Evolutionary conservation across 2,329 filamentous ascomycete species (phyloP).

Genomic region (Pestalotiopsis sp.): DNA sequence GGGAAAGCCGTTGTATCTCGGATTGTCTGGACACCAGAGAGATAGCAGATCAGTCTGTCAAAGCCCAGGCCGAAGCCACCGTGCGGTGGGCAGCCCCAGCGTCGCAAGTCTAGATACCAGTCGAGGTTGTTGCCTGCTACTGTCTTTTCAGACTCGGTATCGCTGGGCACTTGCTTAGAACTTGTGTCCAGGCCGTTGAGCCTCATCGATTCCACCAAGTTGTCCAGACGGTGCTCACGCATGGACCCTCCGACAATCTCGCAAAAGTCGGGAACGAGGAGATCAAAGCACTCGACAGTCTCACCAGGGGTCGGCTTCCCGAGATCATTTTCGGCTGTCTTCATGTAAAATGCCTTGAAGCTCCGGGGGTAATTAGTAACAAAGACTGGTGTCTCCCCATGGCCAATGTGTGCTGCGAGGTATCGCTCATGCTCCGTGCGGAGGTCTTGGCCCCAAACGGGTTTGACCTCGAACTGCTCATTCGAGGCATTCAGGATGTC

Average conservation of each 20-base stretch:
- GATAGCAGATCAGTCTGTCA: slow-evolving; percentile 81
- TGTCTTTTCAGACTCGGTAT: slow-evolving; percentile 30
- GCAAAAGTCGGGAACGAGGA: slow-evolving; percentile 82
- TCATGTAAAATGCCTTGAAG: slow-evolving; percentile 93
- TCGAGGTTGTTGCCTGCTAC: slow-evolving; percentile 49
- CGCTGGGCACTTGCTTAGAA: slow-evolving; percentile 21
- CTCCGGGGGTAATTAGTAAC: slow-evolving; percentile 88
- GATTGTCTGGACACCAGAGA: slow-evolving; percentile 79
- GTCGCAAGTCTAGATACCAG: slow-evolving; percentile 88
- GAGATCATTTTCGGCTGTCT: slow-evolving; percentile 18
- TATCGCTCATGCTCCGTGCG: slow-evolving; percentile 93
- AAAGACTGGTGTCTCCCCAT: slow-evolving; percentile 71
- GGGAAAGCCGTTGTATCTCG: slow-evolving; percentile 87
- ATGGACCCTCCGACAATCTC: slow-evolving; percentile 89
- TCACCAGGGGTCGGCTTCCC: slow-evolving; percentile 24
- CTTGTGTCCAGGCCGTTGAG: slow-evolving; percentile 58
- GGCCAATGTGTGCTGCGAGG: slow-evolving; percentile 63
- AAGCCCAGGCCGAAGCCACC: slow-evolving; percentile 91
- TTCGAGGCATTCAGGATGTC: slow-evolving; percentile 63
- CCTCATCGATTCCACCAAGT: slow-evolving; percentile 72
- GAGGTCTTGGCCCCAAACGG: slow-evolving; percentile 72
- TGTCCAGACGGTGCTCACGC: slow-evolving; percentile 76
- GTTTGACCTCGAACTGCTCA: slow-evolving; percentile 66
- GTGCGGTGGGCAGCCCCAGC: slow-evolving; percentile 89
- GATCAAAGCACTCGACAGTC: slow-evolving; percentile 88